phyloP scores from a whole-genome alignment of 257 asterid genomes.

The Solanum corneliomulleri region DNA sequence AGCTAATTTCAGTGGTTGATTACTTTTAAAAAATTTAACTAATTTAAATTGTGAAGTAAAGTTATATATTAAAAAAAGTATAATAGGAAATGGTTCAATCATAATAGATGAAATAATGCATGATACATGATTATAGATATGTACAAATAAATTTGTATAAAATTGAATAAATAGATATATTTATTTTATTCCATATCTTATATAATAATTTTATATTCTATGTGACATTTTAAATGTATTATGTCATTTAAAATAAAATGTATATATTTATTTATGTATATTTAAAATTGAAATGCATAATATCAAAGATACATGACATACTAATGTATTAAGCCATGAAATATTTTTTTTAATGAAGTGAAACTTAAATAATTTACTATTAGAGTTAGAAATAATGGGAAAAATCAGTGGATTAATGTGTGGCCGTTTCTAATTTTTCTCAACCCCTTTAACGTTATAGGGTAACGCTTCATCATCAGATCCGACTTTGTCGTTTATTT shows the following conservation, averaged over 20 bases:
- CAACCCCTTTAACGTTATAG: not conserved
- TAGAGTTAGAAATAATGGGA: not conserved
- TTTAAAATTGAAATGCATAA: no score
- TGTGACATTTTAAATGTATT: rapidly evolving
- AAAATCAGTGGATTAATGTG: not conserved
- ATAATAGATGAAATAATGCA: no score
- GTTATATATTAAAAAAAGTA: no score
- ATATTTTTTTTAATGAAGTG: not conserved
- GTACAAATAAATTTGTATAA: no score
- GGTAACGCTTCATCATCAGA: not conserved
- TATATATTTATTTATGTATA: no score
- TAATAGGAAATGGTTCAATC: no score
- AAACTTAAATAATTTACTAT: not conserved
- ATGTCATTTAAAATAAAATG: no score
- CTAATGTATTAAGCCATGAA: not conserved
- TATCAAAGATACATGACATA: no score
- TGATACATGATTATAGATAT: no score
- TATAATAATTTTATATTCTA: rapidly evolving
- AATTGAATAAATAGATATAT: no score
- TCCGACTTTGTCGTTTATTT: not conserved
- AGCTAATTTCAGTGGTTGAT: not conserved
- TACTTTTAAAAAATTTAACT: no score
- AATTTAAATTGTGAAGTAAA: no score
- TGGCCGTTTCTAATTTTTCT: not conserved
- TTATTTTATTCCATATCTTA: rapidly evolving